These are phyloP conservation scores for Ambrosiella xylebori DNA, from an alignment of 2,329 filamentous ascomycete species.

Conservation along the genomic window DNA sequence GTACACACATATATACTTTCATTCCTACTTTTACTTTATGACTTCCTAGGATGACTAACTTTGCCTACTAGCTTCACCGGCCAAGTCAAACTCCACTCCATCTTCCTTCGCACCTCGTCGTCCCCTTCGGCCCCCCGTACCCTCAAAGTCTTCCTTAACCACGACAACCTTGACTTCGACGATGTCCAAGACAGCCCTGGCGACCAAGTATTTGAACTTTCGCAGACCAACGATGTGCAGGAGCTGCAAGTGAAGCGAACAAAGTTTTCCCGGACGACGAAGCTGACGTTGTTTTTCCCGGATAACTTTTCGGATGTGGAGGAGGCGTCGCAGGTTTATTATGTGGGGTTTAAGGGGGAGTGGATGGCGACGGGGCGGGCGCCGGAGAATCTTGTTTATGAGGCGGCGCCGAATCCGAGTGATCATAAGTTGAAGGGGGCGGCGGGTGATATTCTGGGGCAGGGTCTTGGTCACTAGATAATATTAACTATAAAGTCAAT, in stretches of 20 bases:
- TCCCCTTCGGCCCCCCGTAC: slow-evolving; percentile 58
- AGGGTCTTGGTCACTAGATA: slow-evolving; percentile 28
- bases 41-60: background rate
- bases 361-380: slow-evolving; percentile 62
- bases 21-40: background rate
- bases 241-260: slow-evolving; percentile 80
- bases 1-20: slow-evolving; percentile 19
- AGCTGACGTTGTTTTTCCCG: slow-evolving; percentile 70
- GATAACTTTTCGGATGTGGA: slow-evolving; percentile 76
- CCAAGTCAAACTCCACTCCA: slow-evolving; percentile 79
- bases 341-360: slow-evolving; percentile 85
- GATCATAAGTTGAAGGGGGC: slow-evolving; percentile 60
- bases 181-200: slow-evolving; percentile 51
- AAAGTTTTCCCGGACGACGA: slow-evolving; percentile 71
- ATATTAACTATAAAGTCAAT: background rate
- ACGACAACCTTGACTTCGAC: slow-evolving; percentile 69
- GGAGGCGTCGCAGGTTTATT: slow-evolving; percentile 61
- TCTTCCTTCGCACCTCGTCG: slow-evolving; percentile 66
- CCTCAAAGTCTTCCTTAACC: slow-evolving; percentile 76
- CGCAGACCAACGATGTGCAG: slow-evolving; percentile 65
- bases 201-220: slow-evolving; percentile 61
- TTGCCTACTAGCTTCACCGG: slow-evolving; percentile 58
- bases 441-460: slow-evolving; percentile 35
- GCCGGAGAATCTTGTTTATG: slow-evolving; percentile 75
- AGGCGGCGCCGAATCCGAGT: slow-evolving; percentile 77